phyloP scores from a whole-genome alignment of 257 asterid genomes.

The Osmanthus fragrans region DNA sequence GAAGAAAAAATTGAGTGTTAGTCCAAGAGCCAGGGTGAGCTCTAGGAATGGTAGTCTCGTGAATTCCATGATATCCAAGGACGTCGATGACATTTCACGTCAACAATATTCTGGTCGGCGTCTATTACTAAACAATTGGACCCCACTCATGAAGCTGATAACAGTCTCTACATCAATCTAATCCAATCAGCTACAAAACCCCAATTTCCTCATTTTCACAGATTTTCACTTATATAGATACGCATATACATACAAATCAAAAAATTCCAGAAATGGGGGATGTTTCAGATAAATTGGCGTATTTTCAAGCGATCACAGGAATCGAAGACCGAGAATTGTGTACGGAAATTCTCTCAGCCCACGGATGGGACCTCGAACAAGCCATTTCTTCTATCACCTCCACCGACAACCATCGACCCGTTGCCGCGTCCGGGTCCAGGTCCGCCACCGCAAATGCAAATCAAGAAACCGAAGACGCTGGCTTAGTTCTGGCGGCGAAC shows the following conservation, averaged over 20 bases:
- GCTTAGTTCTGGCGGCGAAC: constrained; percentile 39
- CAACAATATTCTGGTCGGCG: not conserved
- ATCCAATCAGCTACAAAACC: not conserved
- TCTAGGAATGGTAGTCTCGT: not conserved
- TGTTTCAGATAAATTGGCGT: constrained; percentile 77
- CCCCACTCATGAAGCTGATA: not conserved
- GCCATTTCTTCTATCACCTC: constrained; percentile 77
- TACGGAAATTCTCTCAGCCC: constrained; percentile 85
- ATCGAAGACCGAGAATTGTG: constrained; percentile 83
- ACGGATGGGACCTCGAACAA: constrained; percentile 89
- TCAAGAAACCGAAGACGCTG: constrained; percentile 32
- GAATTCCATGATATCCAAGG: not conserved
- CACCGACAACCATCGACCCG: constrained; percentile 24
- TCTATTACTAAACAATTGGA: not conserved
- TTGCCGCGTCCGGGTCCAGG: constrained; percentile 20
- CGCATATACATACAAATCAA: not conserved
- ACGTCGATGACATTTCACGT: not conserved
- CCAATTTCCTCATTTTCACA: not conserved
- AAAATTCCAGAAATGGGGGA: constrained; percentile 56
- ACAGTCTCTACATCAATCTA: not conserved
- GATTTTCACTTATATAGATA: not conserved
- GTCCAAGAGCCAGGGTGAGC: no score
- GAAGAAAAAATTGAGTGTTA: no score
- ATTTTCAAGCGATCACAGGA: constrained; percentile 97
- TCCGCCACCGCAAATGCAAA: constrained; percentile 14